These are phyloP conservation scores for Boletales sp. DNA, from an alignment of 768 basidiomycete genomes.

Conservation along the genomic window DNA sequence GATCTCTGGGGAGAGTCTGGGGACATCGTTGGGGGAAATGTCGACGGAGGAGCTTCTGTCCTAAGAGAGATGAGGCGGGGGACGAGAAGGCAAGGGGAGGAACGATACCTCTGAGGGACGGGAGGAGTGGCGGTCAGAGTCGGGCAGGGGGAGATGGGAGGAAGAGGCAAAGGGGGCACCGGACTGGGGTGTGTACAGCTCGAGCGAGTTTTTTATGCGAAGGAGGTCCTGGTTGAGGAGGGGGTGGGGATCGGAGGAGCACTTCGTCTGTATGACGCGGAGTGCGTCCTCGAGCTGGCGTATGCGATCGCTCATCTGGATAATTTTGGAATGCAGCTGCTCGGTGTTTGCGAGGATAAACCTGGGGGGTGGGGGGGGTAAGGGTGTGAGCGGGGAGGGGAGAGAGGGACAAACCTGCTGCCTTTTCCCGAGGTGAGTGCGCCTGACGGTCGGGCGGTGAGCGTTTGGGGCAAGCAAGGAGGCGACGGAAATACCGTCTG, in stretches of 20 bases:
- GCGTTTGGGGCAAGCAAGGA: background rate
- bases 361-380: constrained; percentile 37
- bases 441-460: constrained; percentile 32
- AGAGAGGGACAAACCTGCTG: constrained; percentile 44
- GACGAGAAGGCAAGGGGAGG: background rate
- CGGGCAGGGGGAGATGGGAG: constrained; percentile 4
- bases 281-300: constrained; percentile 63
- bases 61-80: constrained; percentile 10
- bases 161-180: constrained; percentile 12
- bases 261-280: constrained; percentile 39
- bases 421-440: constrained; percentile 60
- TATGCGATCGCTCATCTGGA: constrained; percentile 58
- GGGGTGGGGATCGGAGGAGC: constrained; percentile 46
- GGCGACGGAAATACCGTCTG: constrained; percentile 40
- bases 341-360: constrained; percentile 70
- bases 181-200: constrained; percentile 44
- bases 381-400: constrained; percentile 6
- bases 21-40: constrained; percentile 13
- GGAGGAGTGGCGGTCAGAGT: constrained; percentile 9
- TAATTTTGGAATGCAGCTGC: constrained; percentile 61
- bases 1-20: constrained; percentile 29
- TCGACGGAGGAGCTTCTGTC: constrained; percentile 26
- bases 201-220: constrained; percentile 64
- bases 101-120: constrained; percentile 27
- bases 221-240: constrained; percentile 56